Conservation (phyloP, 2,329 filamentous ascomycete genomes). For the Graphilbum fragrans region DNA sequence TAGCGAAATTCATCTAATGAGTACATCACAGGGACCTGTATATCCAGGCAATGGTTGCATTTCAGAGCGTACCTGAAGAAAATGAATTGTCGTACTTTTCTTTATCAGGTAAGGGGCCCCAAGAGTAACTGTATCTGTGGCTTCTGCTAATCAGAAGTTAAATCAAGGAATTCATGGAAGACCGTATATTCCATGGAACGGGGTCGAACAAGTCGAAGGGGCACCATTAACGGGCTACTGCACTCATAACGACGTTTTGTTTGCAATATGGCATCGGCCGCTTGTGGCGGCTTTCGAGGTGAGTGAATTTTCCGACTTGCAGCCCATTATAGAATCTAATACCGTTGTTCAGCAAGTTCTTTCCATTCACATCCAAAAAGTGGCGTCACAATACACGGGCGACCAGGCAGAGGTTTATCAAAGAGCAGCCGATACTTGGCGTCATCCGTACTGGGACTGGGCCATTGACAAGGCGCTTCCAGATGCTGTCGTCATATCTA, state of each 20-base stretch:
- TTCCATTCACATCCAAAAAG: conserved; percentile 26
- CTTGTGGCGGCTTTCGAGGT: conserved; percentile 38
- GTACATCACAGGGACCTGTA: conserved; percentile 37
- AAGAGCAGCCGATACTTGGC: conserved; percentile 27
- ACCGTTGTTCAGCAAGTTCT: conserved; percentile 40
- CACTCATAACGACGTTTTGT: conserved; percentile 28
- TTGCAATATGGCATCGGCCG: conserved; percentile 39
- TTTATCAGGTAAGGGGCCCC: conserved; percentile 22
- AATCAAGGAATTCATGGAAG: conserved; percentile 14
- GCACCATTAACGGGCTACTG: conserved; percentile 24
- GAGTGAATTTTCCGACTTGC: conserved; percentile 3
- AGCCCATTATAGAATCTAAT: neutral
- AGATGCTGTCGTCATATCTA: conserved; percentile 6
- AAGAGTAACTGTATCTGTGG: too few species aligned
- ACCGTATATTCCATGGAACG: conserved; percentile 16
- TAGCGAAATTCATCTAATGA: too few species aligned
- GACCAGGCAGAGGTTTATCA: conserved; percentile 21
- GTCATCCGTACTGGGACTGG: conserved; percentile 41
- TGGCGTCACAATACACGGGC: conserved; percentile 29
- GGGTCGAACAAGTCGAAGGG: conserved; percentile 12
- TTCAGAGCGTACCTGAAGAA: conserved; percentile 23
- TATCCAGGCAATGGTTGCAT: conserved; percentile 25
- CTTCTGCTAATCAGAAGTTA: too few species aligned
- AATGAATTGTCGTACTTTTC: conserved; percentile 33
- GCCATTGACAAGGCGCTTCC: conserved; percentile 26